These are phyloP conservation scores for Bifiguratus adelaidae DNA, from an alignment of 192 early-diverging fungal species.

Conservation along the genomic window DNA sequence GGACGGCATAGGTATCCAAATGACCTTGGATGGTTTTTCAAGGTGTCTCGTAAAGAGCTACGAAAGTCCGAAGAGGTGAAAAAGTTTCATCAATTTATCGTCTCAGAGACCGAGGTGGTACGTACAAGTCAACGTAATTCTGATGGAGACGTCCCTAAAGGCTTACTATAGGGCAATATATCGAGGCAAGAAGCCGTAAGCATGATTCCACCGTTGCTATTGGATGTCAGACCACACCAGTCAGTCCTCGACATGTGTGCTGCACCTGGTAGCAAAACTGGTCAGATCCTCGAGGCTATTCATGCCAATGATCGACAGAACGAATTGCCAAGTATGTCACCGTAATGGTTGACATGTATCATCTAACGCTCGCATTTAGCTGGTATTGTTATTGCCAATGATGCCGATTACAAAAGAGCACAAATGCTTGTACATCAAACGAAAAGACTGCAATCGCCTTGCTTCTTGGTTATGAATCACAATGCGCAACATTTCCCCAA, in stretches of 20 bases:
- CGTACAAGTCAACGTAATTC: not conserved
- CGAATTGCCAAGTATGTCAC: slow-evolving; percentile 32
- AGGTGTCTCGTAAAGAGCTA: slow-evolving; percentile 61
- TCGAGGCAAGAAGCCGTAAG: slow-evolving; percentile 93
- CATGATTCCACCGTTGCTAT: slow-evolving; percentile 94
- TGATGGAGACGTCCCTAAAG: not conserved
- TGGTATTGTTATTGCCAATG: slow-evolving; percentile 95
- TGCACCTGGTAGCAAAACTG: slow-evolving; percentile 97
- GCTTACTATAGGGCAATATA: slow-evolving; percentile 67
- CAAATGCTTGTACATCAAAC: slow-evolving; percentile 95
- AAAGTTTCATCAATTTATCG: slow-evolving; percentile 89
- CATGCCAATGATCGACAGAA: slow-evolving; percentile 47
- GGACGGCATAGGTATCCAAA: slow-evolving; percentile 61
- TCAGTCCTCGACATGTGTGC: slow-evolving; percentile 90
- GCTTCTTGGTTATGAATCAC: slow-evolving; percentile 92
- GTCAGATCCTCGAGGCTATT: slow-evolving; percentile 78
- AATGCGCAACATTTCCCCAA: slow-evolving; percentile 83
- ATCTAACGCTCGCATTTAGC: slow-evolving; percentile 10
- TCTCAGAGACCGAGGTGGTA: slow-evolving; percentile 91
- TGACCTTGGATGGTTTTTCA: slow-evolving; percentile 82
- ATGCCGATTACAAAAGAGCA: slow-evolving; percentile 81
- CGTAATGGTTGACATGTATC: not conserved
- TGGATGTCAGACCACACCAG: slow-evolving; percentile 86
- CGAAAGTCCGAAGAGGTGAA: slow-evolving; percentile 65
- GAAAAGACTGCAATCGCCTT: slow-evolving; percentile 88